These are phyloP conservation scores for Leccinum pellstonianum DNA, from an alignment of 768 basidiomycete genomes.

Conservation along the genomic window DNA sequence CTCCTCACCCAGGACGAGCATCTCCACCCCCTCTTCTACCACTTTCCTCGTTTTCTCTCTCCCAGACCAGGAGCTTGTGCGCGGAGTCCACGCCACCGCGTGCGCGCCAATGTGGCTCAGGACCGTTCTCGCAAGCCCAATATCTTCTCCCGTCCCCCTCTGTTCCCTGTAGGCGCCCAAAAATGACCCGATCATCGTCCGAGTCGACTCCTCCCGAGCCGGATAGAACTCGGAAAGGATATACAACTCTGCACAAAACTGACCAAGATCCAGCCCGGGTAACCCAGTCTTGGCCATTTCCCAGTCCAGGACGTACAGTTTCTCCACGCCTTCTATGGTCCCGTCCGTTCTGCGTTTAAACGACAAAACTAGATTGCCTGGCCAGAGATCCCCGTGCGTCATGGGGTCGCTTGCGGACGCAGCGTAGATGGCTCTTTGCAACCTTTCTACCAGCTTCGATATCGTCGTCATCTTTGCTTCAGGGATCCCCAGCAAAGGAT, in stretches of 20 bases:
- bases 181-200: conserved; percentile 43
- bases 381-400: conserved; percentile 66
- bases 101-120: conserved; percentile 56
- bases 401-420: conserved; percentile 29
- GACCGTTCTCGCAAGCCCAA: conserved; percentile 35
- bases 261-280: conserved; percentile 58
- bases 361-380: conserved; percentile 61
- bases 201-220: conserved; percentile 36
- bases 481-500: conserved; percentile 43
- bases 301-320: conserved; percentile 61
- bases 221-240: conserved; percentile 49
- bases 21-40: conserved; percentile 49
- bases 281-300: conserved; percentile 59
- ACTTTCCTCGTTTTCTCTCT: conserved; percentile 47
- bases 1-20: conserved; percentile 37
- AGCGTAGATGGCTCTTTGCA: conserved; percentile 31
- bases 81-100: conserved; percentile 49
- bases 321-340: conserved; percentile 32
- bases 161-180: conserved; percentile 42
- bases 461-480: conserved; percentile 37
- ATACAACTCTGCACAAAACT: conserved; percentile 61
- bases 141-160: conserved; percentile 17
- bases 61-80: conserved; percentile 46
- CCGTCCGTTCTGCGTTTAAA: conserved; percentile 32
- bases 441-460: conserved; percentile 32